phyloP scores from a whole-genome alignment of 1,139 yeast genomes.

The Scheffersomyces lignicola region DNA sequence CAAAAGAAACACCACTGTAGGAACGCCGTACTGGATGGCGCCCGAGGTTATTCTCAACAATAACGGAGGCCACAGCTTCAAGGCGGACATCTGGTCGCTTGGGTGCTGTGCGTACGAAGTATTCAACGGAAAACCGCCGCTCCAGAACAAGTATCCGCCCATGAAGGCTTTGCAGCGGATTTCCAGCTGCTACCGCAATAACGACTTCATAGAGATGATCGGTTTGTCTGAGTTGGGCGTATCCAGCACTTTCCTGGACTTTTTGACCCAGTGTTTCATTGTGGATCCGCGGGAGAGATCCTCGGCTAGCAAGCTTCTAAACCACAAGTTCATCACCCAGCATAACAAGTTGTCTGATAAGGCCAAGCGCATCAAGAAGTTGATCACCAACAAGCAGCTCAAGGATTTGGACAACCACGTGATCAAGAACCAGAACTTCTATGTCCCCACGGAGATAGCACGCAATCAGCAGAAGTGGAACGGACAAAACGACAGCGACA shows the following conservation, averaged over 20 bases:
- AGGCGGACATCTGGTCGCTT: conserved; percentile 95
- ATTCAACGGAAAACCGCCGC: conserved; percentile 82
- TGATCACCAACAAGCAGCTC: conserved; percentile 37
- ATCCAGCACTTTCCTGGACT: conserved; percentile 46
- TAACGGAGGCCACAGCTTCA: conserved; percentile 70
- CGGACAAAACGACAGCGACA: conserved; percentile 15
- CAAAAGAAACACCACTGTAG: conserved; percentile 86
- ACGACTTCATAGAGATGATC: conserved; percentile 35
- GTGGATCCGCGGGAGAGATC: conserved; percentile 62
- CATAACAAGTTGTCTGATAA: conserved; percentile 13
- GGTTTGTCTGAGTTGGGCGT: conserved; percentile 26
- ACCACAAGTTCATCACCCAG: conserved; percentile 55
- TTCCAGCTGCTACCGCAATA: conserved; percentile 36
- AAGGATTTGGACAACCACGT: conserved; percentile 47
- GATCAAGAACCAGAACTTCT: conserved; percentile 32
- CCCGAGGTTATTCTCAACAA: conserved; percentile 91
- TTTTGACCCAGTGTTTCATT: conserved; percentile 62
- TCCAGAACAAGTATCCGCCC: conserved; percentile 66
- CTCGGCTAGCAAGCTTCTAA: conserved; percentile 57
- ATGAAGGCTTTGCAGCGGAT: conserved; percentile 69
- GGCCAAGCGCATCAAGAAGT: conserved; percentile 26
- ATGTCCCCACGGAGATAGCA: conserved; percentile 41
- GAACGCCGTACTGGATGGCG: conserved; percentile 99
- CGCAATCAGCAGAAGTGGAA: conserved; percentile 39
- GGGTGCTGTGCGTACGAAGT: conserved; percentile 89